Base-by-base conservation (phyloP, 805 yeast species). In the Pichia phayaonensis region DNA sequence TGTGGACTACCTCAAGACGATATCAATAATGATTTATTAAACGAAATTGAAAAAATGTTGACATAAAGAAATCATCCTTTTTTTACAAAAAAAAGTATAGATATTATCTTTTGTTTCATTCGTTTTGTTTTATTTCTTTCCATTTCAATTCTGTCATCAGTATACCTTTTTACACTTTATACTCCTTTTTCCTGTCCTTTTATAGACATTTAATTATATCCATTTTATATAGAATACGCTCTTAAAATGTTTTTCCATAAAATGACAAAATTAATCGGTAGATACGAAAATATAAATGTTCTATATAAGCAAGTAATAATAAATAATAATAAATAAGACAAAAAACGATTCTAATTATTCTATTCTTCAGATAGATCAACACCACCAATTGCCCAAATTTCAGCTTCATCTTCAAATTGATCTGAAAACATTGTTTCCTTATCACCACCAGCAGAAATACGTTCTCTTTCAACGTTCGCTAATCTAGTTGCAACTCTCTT, bases 361-460 rank as follows among this genome's bases (percentile, higher is more conserved):
- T 47, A 63, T 40, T 62, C 66, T 44, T 56, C 56, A 16, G 48
- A 50, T 38, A 77, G 45, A 51, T 81, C 86, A 51, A 80, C 80
- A 42, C 84, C 82, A 48, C 95, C 94, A 58, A 87, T 83, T 6
- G 92, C 83, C 96, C 96, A 89, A 26, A 90, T 82, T 66, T 90
- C 97, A 46, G 67, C 70, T 62, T 85, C 94, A 65, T 90, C 96
- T 69, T 90, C 97, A 59, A 77, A 78, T 60, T 87, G 77, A 64
- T 90, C 97, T 55, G 90, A 80, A 63, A 77, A 86, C 77, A 88
- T 80, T 0, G 92, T 77, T 60, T 88, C 96, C 16, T 75, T 86
- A 62, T 88, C 97, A 56, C 96, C 96, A 52, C 96, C 97, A 15
- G 89, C 94, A 21, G 78, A 84, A 27, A 89, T 76, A 73, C 95